phyloP scores from a whole-genome alignment of 1,284 basidiomycete species.

The Ceratobasidium sp. region DNA sequence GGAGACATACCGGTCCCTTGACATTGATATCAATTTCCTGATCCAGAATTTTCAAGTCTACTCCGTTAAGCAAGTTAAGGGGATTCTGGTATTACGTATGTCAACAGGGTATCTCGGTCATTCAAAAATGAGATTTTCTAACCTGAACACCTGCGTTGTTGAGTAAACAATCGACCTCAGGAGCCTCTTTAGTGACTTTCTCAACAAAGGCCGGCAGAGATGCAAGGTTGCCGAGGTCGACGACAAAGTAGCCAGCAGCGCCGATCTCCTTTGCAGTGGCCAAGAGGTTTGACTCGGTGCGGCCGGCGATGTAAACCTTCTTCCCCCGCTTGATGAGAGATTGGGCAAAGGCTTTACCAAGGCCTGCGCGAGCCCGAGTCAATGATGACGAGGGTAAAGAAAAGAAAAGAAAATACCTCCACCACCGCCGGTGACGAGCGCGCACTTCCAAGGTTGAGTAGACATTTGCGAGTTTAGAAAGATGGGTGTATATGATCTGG shows the following conservation, averaged over 20 bases:
- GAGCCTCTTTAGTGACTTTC: conserved; percentile 53
- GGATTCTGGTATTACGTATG: not conserved
- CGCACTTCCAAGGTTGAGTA: conserved; percentile 4
- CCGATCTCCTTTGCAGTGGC: conserved; percentile 51
- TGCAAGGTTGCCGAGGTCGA: conserved; percentile 54
- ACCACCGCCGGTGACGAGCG: conserved; percentile 2
- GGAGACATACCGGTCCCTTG: not conserved
- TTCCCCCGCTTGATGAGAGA: conserved; percentile 53
- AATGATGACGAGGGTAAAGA: not conserved
- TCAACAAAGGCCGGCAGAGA: conserved; percentile 51
- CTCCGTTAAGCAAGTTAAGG: not conserved
- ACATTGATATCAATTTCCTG: conserved; percentile 9
- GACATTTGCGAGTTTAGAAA: no score
- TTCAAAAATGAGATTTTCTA: not conserved
- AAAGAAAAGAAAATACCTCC: not conserved
- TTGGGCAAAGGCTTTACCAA: conserved; percentile 52
- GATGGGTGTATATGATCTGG: no score
- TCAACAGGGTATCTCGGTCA: not conserved
- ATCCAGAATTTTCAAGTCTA: not conserved
- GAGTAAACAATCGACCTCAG: conserved; percentile 56
- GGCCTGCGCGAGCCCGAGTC: not conserved
- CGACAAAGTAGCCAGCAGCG: conserved; percentile 53
- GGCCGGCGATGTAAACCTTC: conserved; percentile 55
- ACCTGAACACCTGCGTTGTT: conserved; percentile 57
- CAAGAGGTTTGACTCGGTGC: conserved; percentile 52